Evolutionary conservation across 495 filamentous ascomycete species (phyloP), one percentile per base, ranked within the genome.

Genomic region (Aspergillus incahuasiensis): DNA sequence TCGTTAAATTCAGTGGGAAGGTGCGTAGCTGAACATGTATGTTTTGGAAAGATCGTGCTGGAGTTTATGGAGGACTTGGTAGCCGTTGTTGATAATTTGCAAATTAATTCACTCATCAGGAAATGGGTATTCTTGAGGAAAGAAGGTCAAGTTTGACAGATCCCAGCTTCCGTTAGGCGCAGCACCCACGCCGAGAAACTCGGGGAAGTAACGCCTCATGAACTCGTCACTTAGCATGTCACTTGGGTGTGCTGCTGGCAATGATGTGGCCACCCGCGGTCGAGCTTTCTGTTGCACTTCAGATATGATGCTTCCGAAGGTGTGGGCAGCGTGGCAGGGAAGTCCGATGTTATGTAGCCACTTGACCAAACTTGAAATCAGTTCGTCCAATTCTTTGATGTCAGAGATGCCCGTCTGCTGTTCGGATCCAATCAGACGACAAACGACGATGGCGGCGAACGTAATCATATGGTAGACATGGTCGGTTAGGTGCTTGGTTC

Each of bases 391-490:
- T n/a, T 63, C 61, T 8, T 52, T 54, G 8, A 73, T 55, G 18
- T 72, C 56, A 24, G 73, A 59, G 8, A 58, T 57, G 9, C 55
- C 16, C 1, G 51, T 52, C 0, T 76, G 66, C 5, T 58, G 48
- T 48, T 75, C 74, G 47, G 75, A 73, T 43, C 64, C 67, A 1
- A 75, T 47, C 5, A 78, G 48, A 25, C 74, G 67, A 24, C 73
- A 77, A 1, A 77, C 63, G 4, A 68, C 65, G 18, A 78, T 69
- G 6, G 74, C 73, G 1, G 74, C 72, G 35, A 77, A 78, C 8
- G 73, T 74, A 30, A 77, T 73, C 65, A 77, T 76, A 57, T 78
- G 74, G 54, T 78, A 78, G n/a, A 76, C 74, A 16, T 76, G 75
- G 51, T 78, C 74, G 32, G 62, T 76, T 13, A 78, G 56, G 56